Conservation (phyloP, 352 stramenopile genomes). For the Pythium vanterpoolii region DNA sequence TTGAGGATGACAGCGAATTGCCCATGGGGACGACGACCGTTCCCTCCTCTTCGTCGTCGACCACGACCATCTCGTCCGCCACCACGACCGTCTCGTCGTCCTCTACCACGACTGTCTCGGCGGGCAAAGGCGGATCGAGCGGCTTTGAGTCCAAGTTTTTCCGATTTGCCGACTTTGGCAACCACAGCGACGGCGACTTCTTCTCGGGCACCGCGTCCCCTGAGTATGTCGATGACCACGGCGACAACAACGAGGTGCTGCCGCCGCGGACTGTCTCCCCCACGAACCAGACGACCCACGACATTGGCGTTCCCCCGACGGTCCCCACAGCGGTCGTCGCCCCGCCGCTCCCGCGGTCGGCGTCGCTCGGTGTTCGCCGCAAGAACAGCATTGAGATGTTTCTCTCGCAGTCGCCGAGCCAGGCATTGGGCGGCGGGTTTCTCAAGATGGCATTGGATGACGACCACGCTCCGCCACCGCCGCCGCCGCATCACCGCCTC, state of each 20-base stretch:
- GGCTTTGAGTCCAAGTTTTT: slow-evolving; percentile 20
- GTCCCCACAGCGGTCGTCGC: not conserved
- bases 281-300: slow-evolving; percentile 45
- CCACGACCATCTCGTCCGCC: not conserved
- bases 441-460: slow-evolving; percentile 73
- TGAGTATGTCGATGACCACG: not conserved
- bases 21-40: not conserved
- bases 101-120: not conserved
- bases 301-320: slow-evolving; percentile 1
- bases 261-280: slow-evolving; percentile 30
- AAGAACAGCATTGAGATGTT: slow-evolving; percentile 90
- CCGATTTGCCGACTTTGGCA: slow-evolving; percentile 13
- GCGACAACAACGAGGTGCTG: slow-evolving; percentile 31
- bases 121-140: not conserved
- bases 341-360: not conserved
- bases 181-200: slow-evolving; percentile 1
- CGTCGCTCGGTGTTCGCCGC: slow-evolving; percentile 27
- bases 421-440: slow-evolving; percentile 74
- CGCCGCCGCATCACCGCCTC: slow-evolving; percentile 4
- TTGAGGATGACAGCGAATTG: slow-evolving; percentile 10
- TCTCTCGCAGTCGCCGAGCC: slow-evolving; percentile 77
- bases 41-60: not conserved
- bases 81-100: not conserved
- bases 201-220: slow-evolving; percentile 2
- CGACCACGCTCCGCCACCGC: slow-evolving; percentile 15